These are phyloP conservation scores for Daucus carota DNA, from an alignment of 129 eudicot genomes.

Conservation along the genomic window DNA sequence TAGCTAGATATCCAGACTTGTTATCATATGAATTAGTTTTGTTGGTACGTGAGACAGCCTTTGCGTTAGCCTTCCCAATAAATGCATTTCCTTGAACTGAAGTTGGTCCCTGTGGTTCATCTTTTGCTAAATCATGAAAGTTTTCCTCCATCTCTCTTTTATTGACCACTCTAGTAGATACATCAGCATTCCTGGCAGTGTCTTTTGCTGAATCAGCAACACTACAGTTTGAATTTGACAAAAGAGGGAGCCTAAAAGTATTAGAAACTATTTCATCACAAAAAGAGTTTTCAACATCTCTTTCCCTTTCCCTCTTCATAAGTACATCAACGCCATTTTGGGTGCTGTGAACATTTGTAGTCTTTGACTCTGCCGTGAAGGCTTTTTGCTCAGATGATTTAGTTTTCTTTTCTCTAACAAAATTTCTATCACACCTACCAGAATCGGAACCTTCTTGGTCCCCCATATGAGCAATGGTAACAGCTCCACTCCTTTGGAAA, in stretches of 20 bases:
- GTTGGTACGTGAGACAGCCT: constrained; percentile 21
- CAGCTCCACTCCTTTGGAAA: constrained; percentile 27
- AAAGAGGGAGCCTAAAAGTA: constrained; percentile 59
- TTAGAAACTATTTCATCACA: constrained; percentile 60
- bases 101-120: constrained; percentile 37
- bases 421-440: constrained; percentile 32
- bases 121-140: constrained; percentile 21
- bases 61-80: constrained; percentile 38
- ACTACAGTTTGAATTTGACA: constrained; percentile 26
- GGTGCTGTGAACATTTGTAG: constrained; percentile 19
- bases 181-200: constrained; percentile 2
- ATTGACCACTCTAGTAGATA: constrained; percentile 5
- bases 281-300: constrained; percentile 25
- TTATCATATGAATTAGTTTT: constrained; percentile 24
- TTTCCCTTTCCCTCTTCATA: constrained; percentile 30
- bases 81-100: constrained; percentile 24
- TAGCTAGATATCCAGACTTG: constrained; percentile 16
- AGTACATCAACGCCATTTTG: constrained; percentile 3
- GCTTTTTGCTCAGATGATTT: constrained; percentile 36
- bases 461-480: constrained; percentile 25
- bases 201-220: constrained; percentile 32
- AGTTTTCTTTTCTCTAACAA: constrained; percentile 30
- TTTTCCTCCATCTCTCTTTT: constrained; percentile 25
- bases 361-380: constrained; percentile 23
- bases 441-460: constrained; percentile 41